Conservation (phyloP, 2,329 filamentous ascomycete genomes). For the Phyllosticta citriasiana region DNA sequence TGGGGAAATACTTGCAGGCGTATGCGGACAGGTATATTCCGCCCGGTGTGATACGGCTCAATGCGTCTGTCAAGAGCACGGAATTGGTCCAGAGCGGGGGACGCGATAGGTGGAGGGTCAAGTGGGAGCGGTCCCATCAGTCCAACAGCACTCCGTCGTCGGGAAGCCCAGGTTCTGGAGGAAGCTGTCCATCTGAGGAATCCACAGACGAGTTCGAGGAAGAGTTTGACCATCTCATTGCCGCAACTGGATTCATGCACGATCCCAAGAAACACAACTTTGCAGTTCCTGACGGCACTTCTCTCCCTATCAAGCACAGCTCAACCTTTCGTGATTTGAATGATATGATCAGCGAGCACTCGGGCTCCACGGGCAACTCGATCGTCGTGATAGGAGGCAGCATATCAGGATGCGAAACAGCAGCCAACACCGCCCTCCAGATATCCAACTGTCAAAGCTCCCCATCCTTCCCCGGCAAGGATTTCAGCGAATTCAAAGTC, state of each 20-base stretch:
- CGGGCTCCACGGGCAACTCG: conserved; percentile 38
- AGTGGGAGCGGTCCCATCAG: neutral
- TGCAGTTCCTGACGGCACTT: conserved; percentile 16
- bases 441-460: conserved; percentile 54
- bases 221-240: conserved; percentile 60
- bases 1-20: conserved; percentile 59
- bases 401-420: conserved; percentile 73
- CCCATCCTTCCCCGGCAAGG: conserved; percentile 22
- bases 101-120: conserved; percentile 30
- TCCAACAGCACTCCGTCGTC: conserved; percentile 12
- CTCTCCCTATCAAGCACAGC: conserved; percentile 42
- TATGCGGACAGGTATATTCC: conserved; percentile 53
- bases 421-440: conserved; percentile 60
- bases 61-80: conserved; percentile 26
- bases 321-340: conserved; percentile 51
- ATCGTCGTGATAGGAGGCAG: conserved; percentile 70
- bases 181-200: neutral
- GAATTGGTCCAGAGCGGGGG: conserved; percentile 13
- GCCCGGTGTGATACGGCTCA: conserved; percentile 40
- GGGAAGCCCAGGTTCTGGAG: conserved; percentile 12
- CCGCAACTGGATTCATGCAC: conserved; percentile 71
- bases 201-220: neutral
- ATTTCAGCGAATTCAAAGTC: conserved; percentile 40
- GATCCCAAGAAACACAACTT: conserved; percentile 34
- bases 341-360: conserved; percentile 18